Percentiles rank a stretch among this genome's conserved stretches.
Conservation (phyloP, 192 early-diverging fungal species). For the Coemansia sp. region DNA sequence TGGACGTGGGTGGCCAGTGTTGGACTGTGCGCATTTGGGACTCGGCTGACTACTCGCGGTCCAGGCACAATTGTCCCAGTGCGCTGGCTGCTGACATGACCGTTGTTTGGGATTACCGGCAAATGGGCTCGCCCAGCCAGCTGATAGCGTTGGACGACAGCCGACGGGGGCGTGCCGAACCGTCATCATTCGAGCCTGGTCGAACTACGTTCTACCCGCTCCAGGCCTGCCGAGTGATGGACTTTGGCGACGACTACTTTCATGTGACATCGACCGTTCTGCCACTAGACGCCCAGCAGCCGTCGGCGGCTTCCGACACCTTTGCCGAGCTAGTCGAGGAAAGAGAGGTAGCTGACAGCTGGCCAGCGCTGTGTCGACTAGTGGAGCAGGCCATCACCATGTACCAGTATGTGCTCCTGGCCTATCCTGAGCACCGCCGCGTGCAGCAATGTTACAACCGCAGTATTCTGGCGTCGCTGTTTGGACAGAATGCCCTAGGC, state of each 20-base stretch:
- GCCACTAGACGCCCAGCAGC: slow-evolving; percentile 33
- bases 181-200: not conserved
- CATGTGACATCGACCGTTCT: slow-evolving; percentile 46
- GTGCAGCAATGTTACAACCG: slow-evolving; percentile 59
- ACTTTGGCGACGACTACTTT: slow-evolving; percentile 51
- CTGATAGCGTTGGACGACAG: not conserved
- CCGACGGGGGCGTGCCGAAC: not conserved
- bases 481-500: slow-evolving; percentile 54
- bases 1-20: slow-evolving; percentile 55
- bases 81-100: slow-evolving; percentile 47
- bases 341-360: slow-evolving; percentile 48
- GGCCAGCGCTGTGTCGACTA: slow-evolving; percentile 49
- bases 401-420: slow-evolving; percentile 54
- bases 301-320: slow-evolving; percentile 22
- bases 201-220: slow-evolving; percentile 35
- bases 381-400: slow-evolving; percentile 50
- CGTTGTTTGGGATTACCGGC: slow-evolving; percentile 54
- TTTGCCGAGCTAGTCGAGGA: slow-evolving; percentile 56
- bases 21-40: slow-evolving; percentile 58
- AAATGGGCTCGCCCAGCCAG: slow-evolving; percentile 20
- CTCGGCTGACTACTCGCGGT: slow-evolving; percentile 35
- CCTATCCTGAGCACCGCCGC: slow-evolving; percentile 53
- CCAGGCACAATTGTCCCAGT: slow-evolving; percentile 35
- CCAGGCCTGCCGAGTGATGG: slow-evolving; percentile 49
- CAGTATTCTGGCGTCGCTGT: slow-evolving; percentile 54